Evolutionary conservation across 345 rosid genomes (phyloP), one percentile per base, ranked within the genome.

Genomic region (Luvunga scandens): DNA sequence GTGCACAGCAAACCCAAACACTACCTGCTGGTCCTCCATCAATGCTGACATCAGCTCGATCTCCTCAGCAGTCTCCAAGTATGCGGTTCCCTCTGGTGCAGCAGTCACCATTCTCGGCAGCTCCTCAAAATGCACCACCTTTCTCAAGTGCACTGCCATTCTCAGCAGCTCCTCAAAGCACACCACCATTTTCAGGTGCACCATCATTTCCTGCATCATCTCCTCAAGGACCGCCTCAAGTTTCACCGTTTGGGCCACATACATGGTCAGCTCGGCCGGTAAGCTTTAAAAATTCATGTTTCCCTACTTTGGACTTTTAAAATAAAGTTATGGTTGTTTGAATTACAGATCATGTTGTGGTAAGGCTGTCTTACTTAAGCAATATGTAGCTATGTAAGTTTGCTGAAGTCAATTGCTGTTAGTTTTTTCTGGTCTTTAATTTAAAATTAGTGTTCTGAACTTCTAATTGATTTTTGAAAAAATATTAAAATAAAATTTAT

Each of bases 171-270:
- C 84, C 91, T 76, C 91, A 82, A 77, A 87, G 86, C 42, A 77
- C 85, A 13, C 30, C 83, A 8, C 87, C 87, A 16, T 93, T 80
- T 81, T 85, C 89, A 22, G 88, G 83, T 42, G 74, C 84, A 59
- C 81, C 83, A 6, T 86, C 87, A 12, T 93, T 81, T 79, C 83
- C 89, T 19, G 87, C 81, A 39, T 75, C 86, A 12, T 45, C 50
- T 66, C 84, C 91, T 75, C 91, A 83, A 75, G 87, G 86, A 18
- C 77, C 81, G 59, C 79, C 86, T 53, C 88, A 59, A 36, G 87
- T 81, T 83, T 82, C 85, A 72, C 91, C 98, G 71, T 95, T 86
- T 84, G 93, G 91, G 69, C 85, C 87, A 81, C 96, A 88, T 76
- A 71, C 91, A 63, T 85, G 85, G 86, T 82, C 81, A 73, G 68